Evolutionary conservation across 345 rosid genomes (phyloP).

Genomic region (Bretschneidera sinensis): DNA sequence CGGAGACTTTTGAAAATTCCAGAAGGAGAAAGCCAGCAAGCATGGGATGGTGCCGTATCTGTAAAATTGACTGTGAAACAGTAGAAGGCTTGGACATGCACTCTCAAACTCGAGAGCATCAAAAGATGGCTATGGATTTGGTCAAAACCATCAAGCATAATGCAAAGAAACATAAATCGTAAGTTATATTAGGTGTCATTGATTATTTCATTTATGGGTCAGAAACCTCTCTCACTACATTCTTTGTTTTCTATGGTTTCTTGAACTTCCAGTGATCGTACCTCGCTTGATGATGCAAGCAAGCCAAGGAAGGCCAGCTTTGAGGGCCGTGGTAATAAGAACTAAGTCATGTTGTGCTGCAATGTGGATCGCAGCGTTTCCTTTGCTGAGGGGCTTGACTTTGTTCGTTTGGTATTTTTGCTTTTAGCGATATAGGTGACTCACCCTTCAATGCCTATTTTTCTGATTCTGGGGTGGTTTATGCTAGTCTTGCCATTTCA

Average conservation of each 20-base stretch:
- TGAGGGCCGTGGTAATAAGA: constrained; percentile 46
- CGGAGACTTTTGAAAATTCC: constrained; percentile 42
- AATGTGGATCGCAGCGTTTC: constrained; percentile 11
- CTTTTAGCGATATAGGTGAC: constrained; percentile 28
- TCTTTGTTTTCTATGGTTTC: background rate
- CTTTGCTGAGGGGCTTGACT: constrained; percentile 21
- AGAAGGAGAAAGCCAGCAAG: constrained; percentile 48
- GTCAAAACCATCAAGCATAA: constrained; percentile 53
- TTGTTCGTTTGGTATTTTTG: constrained; percentile 32
- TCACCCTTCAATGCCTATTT: constrained; percentile 30
- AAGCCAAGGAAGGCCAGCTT: constrained; percentile 32
- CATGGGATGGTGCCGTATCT: constrained; percentile 81
- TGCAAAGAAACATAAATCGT: constrained; percentile 72
- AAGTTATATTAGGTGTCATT: constrained; percentile 12
- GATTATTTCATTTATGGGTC: background rate
- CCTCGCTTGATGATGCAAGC: constrained; percentile 40
- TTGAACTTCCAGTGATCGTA: constrained; percentile 32
- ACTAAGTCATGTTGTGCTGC: constrained; percentile 24
- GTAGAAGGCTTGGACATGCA: constrained; percentile 69
- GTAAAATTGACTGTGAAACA: constrained; percentile 73
- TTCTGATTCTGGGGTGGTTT: constrained; percentile 37
- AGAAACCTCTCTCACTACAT: background rate
- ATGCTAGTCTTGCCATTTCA: constrained; percentile 44
- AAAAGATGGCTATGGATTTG: constrained; percentile 63
- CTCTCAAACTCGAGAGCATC: constrained; percentile 74